Conservation (phyloP, 257 asterid species). For the Solanum sitiens region DNA sequence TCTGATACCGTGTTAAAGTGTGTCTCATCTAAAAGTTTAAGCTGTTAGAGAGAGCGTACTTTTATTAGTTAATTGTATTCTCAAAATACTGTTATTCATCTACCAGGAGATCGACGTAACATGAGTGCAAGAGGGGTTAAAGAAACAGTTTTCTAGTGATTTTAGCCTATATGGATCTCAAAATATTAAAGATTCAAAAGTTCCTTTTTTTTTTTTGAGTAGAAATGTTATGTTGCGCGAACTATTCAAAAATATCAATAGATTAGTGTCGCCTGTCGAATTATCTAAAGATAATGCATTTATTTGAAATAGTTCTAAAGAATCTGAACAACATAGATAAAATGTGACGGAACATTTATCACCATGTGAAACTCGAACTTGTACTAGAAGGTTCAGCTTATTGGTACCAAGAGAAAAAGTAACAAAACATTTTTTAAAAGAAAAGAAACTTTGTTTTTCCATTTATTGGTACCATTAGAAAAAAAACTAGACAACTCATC, state of each 20-base stretch:
- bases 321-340: neutral
- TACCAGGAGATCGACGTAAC: neutral
- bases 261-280: neutral
- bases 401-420: neutral
- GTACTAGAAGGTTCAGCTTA: neutral
- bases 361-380: neutral
- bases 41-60: rapidly evolving
- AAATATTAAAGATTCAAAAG: neutral
- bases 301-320: neutral
- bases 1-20: too few relatives aligned
- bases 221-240: neutral
- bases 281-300: neutral
- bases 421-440: neutral
- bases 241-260: neutral
- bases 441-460: too few relatives aligned
- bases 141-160: neutral
- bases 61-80: too few relatives aligned
- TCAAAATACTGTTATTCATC: too few relatives aligned
- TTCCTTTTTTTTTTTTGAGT: neutral
- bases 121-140: neutral
- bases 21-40: too few relatives aligned
- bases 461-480: neutral
- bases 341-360: neutral
- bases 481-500: neutral
- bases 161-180: neutral